phyloP scores from a whole-genome alignment of 495 filamentous ascomycete genomes.

The Penicillium argentinense region DNA sequence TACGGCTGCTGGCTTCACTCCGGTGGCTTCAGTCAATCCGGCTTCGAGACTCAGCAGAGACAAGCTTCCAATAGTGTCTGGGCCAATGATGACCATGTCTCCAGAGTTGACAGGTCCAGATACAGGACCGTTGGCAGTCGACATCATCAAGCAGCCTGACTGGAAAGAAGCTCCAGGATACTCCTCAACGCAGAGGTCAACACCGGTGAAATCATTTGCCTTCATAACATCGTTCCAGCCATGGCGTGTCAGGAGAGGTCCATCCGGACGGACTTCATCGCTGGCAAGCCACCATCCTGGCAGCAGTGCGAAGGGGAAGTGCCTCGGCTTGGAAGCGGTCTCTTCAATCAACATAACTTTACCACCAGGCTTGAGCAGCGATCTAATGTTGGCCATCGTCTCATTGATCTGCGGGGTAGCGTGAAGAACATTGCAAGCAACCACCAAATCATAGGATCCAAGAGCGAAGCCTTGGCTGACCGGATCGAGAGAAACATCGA shows the following conservation, averaged over 20 bases:
- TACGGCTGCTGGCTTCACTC: conserved; percentile 3
- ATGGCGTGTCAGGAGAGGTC: conserved; percentile 20
- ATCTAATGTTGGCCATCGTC: conserved; percentile 46
- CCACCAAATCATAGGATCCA: conserved; percentile 47
- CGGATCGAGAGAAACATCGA: conserved; percentile 49
- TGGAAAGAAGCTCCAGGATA: conserved; percentile 25
- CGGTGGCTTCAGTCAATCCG: conserved; percentile 14
- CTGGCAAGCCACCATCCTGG: conserved; percentile 32
- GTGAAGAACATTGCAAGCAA: conserved; percentile 55
- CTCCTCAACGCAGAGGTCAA: conserved; percentile 25
- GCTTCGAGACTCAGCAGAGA: conserved; percentile 13
- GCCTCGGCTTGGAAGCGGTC: conserved; percentile 19
- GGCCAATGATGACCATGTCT: conserved; percentile 22
- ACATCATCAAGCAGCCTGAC: conserved; percentile 23
- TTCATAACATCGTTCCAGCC: conserved; percentile 27
- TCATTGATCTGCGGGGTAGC: conserved; percentile 45
- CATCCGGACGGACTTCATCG: conserved; percentile 20
- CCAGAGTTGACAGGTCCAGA: conserved; percentile 15
- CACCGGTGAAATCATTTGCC: conserved; percentile 22
- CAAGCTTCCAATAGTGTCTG: conserved; percentile 12
- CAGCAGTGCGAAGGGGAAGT: conserved; percentile 29
- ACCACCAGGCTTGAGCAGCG: conserved; percentile 36
- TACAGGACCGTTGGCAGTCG: conserved; percentile 15
- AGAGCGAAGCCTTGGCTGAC: conserved; percentile 45
- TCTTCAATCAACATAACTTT: conserved; percentile 29